These are phyloP conservation scores for Trichosporon coremiiforme DNA, from an alignment of 1,284 basidiomycete genomes.

Conservation along the genomic window DNA sequence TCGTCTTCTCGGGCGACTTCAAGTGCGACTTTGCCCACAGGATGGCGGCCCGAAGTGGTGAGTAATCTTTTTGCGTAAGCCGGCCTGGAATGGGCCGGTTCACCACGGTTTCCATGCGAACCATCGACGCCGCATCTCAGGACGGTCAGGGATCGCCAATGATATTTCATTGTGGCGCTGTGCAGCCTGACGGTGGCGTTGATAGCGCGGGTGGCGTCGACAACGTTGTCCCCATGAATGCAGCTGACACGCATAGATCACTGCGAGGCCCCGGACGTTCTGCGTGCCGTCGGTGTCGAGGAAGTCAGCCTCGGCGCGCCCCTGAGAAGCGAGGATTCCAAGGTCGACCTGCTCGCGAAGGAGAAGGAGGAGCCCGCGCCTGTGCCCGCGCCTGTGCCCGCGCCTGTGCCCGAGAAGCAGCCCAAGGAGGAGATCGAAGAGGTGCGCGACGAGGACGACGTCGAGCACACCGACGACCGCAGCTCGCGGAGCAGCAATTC, in stretches of 20 bases:
- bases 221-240: not conserved
- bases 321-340: conserved; percentile 7
- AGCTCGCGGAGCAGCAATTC: not conserved
- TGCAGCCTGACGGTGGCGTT: not conserved
- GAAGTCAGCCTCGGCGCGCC: conserved; percentile 14
- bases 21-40: conserved; percentile 53
- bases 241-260: conserved; percentile 25
- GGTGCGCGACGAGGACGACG: conserved; percentile 3
- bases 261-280: conserved; percentile 27
- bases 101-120: not conserved
- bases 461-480: not conserved
- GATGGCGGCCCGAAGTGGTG: conserved; percentile 54
- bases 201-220: not conserved
- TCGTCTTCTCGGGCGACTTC: conserved; percentile 44
- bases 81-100: not conserved
- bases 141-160: not conserved
- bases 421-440: conserved; percentile 5
- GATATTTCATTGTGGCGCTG: not conserved
- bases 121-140: not conserved
- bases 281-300: conserved; percentile 23
- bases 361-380: not conserved
- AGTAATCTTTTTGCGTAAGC: conserved; percentile 25
- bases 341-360: not conserved
- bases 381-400: too few species aligned
- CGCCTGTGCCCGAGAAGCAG: not conserved